Evolutionary conservation across 1,284 basidiomycete species (phyloP), one percentile per base, ranked within the genome.

Genomic region (Cutaneotrichosporon sp.): DNA sequence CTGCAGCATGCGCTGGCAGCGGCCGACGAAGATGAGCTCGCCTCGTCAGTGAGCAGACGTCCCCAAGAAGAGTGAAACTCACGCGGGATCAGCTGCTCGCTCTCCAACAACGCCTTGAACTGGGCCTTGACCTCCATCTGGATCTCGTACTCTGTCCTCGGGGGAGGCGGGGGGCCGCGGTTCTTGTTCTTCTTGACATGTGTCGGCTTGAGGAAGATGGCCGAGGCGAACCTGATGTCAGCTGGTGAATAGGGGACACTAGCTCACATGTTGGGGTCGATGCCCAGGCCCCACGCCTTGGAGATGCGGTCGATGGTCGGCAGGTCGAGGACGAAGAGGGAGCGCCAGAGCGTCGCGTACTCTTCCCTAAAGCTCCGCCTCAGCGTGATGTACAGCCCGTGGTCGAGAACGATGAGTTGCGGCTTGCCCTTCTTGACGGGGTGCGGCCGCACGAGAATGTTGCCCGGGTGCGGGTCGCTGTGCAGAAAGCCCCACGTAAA

Each of bases 401-500:
- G 92, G 72, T 95, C 92, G 66, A 95, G 85, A 11, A 95, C 82
- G 31, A 82, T 63, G 79, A 95, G 83, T 72, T 95, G 90, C 0
- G 90, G 86, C n/a, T 81, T 78, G 13, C 74, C 79, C 1, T 84
- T 84, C 33, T 84, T 80, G 0, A 75, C 69, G 0, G 92, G 91
- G 59, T 88, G 83, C 0, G 87, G 87, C 8, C 92, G 86, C 34
- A 94, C 84, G 69, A 95, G 85, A 63, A 95, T 83, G 79, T 95
- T 94, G 2, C 91, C 92, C 0, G 85, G 85, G 69, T 86, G 80
- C 2, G 88, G 87, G 70, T 81, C 80, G 58, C 79, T 80, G 63
- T 89, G 90, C 63, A 91, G 86, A 83, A 88, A 93, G 6, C 92
- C 92, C 89, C 89, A 95, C 63, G 85, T 85, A 75, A 95, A 95